phyloP scores from a whole-genome alignment of 768 basidiomycete genomes.

The Podaxis sp. region DNA sequence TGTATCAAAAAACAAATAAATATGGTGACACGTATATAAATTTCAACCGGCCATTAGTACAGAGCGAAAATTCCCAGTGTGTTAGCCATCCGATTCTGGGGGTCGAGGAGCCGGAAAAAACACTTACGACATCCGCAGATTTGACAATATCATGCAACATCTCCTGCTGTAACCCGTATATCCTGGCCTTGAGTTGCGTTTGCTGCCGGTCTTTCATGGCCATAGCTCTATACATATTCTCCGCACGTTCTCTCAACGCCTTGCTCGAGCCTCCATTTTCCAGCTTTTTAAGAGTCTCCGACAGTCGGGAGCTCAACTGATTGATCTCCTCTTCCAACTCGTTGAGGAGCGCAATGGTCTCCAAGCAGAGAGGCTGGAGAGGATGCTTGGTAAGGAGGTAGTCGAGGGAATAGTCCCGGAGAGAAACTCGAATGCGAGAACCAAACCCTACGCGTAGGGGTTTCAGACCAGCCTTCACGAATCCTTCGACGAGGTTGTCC shows the following conservation, averaged over 20 bases:
- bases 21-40: not conserved
- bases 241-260: constrained; percentile 18
- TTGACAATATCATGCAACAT: constrained; percentile 64
- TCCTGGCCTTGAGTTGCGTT: constrained; percentile 31
- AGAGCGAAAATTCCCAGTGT: not conserved
- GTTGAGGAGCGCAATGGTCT: constrained; percentile 25
- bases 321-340: constrained; percentile 14
- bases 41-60: not conserved
- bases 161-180: constrained; percentile 51
- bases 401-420: constrained; percentile 59
- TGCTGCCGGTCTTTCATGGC: constrained; percentile 23
- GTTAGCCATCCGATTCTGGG: not conserved
- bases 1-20: constrained; percentile 20
- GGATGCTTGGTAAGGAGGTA: constrained; percentile 59
- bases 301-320: constrained; percentile 15
- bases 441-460: constrained; percentile 74
- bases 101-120: constrained; percentile 2
- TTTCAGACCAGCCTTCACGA: constrained; percentile 55
- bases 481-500: constrained; percentile 82
- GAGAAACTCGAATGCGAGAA: constrained; percentile 52
- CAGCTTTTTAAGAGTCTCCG: constrained; percentile 17
- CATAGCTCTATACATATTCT: constrained; percentile 29
- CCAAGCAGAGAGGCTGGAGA: constrained; percentile 39
- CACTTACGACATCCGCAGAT: constrained; percentile 68
- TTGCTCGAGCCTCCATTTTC: constrained; percentile 9